Evolutionary conservation across 1,284 basidiomycete genomes (phyloP).

Genomic region (Volvariella volvacea): DNA sequence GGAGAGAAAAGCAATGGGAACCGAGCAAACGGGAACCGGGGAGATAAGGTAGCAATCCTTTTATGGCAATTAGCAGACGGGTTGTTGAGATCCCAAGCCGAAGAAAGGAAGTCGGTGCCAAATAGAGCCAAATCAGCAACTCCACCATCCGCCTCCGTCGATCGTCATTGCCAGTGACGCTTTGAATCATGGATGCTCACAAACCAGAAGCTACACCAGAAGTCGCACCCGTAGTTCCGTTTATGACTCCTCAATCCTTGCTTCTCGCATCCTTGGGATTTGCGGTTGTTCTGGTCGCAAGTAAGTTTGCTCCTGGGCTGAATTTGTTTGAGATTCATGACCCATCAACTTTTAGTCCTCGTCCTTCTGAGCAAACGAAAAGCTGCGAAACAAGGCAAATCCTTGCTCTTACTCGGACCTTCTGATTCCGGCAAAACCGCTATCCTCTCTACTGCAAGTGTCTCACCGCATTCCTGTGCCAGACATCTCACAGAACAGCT

Average conservation of each 20-base stretch:
- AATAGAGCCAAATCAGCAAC: too few relatives aligned
- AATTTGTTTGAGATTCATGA: not conserved
- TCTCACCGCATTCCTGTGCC: not conserved
- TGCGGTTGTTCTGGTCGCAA: slow-evolving; percentile 25
- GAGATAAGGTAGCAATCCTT: not conserved
- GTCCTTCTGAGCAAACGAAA: slow-evolving; percentile 36
- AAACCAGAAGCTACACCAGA: slow-evolving; percentile 15
- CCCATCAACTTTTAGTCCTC: slow-evolving; percentile 22
- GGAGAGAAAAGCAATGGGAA: not conserved
- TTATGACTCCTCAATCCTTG: slow-evolving; percentile 20
- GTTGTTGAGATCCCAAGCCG: too few relatives aligned
- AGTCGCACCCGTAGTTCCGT: too few relatives aligned
- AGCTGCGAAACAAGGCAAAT: slow-evolving; percentile 42
- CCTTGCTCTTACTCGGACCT: slow-evolving; percentile 60
- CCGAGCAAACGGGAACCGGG: not conserved
- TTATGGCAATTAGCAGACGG: too few relatives aligned
- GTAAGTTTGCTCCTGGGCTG: slow-evolving; percentile 18
- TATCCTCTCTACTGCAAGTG: slow-evolving; percentile 36
- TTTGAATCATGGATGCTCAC: too few relatives aligned
- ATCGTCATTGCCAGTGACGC: too few relatives aligned
- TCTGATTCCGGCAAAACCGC: slow-evolving; percentile 74
- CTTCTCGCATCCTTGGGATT: slow-evolving; percentile 21
- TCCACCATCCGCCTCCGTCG: too few relatives aligned
- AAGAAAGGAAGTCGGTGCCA: too few relatives aligned
- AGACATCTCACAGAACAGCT: slow-evolving; percentile 7